These are phyloP conservation scores for Dactylella cylindrospora DNA, from an alignment of 2,329 filamentous ascomycete species.

Conservation along the genomic window DNA sequence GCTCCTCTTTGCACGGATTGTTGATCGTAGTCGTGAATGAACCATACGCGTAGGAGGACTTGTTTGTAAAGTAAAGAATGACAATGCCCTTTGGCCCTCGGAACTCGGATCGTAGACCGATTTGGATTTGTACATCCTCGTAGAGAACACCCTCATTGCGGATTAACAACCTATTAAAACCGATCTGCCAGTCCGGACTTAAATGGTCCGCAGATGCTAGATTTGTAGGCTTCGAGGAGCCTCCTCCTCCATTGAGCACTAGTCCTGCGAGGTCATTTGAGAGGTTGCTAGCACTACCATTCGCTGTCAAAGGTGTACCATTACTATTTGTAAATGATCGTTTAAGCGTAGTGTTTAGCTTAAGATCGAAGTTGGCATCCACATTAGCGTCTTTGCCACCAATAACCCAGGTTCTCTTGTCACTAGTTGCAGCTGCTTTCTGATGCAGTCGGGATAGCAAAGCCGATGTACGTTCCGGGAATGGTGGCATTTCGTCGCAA, in stretches of 20 bases:
- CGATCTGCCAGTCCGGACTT: slow-evolving; percentile 90
- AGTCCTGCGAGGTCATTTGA: slow-evolving; percentile 75
- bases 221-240: slow-evolving; percentile 69
- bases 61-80: slow-evolving; percentile 95
- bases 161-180: slow-evolving; percentile 80
- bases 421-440: slow-evolving; percentile 87
- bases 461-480: slow-evolving; percentile 90
- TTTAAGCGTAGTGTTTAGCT: slow-evolving; percentile 78
- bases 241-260: slow-evolving; percentile 68
- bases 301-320: slow-evolving; percentile 54
- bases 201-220: slow-evolving; percentile 88
- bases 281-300: slow-evolving; percentile 51
- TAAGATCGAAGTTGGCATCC: slow-evolving; percentile 77
- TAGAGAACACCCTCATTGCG: slow-evolving; percentile 84
- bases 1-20: slow-evolving; percentile 64
- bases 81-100: slow-evolving; percentile 92
- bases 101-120: slow-evolving; percentile 91
- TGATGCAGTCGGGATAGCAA: slow-evolving; percentile 89
- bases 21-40: slow-evolving; percentile 95
- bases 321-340: slow-evolving; percentile 67
- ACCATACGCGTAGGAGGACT: slow-evolving; percentile 77
- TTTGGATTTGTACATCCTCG: slow-evolving; percentile 89
- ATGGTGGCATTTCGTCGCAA: slow-evolving; percentile 98
- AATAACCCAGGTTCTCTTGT: slow-evolving; percentile 97
- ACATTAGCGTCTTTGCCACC: slow-evolving; percentile 91